Evolutionary conservation across 2,329 filamentous ascomycete species (phyloP), one percentile per base, ranked within the genome.

Genomic region (Chaetomiaceae sp.): DNA sequence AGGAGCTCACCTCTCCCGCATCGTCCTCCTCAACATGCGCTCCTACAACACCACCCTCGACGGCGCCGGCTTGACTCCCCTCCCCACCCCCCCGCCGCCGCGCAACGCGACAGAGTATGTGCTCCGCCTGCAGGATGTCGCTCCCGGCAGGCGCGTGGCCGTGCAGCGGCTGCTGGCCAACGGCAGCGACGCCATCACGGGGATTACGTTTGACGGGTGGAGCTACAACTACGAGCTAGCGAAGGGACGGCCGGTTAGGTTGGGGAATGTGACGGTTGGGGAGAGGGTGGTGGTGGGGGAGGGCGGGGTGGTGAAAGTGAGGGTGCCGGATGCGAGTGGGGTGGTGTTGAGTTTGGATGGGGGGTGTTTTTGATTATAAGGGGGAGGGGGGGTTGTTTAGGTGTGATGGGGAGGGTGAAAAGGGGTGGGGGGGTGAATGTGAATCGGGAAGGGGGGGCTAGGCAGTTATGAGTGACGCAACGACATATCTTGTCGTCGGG

Each of bases 171-270:
- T 84, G 26, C 58, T 67, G 39, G 79, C 81, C 2, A 82, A 81
- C 60, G 80, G 81, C 0, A 82, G 76, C 51, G 78, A 84, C 62
- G 79, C 80, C 8, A 72, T 81, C 18, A 74, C 74, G 1, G 79
- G 79, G 0, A 73, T 83, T 35, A 75, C 76, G 0, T 83, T 73
- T 65, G 76, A 83, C 59, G 79, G 78, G 1, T 71, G 66, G 58
- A 83, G 75, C 51, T 84, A 79, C 53, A 78, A 83, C 55, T 74
- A 73, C 48, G 79, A 83, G 60, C 62, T 83, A 40, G 68, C 74
- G 10, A 54, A 66, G 4, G 80, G 79, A 0, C 64, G 60, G 58
- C 76, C 79, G 2, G 75, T 79, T 27, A 59, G 69, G 46, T 53
- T 82, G 60, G 47, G 50, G 1, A 83, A 84, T 57, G 70, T 79